Evolutionary conservation across 2,329 filamentous ascomycete genomes (phyloP).

Genomic region (Colletotrichum cuscutae): DNA sequence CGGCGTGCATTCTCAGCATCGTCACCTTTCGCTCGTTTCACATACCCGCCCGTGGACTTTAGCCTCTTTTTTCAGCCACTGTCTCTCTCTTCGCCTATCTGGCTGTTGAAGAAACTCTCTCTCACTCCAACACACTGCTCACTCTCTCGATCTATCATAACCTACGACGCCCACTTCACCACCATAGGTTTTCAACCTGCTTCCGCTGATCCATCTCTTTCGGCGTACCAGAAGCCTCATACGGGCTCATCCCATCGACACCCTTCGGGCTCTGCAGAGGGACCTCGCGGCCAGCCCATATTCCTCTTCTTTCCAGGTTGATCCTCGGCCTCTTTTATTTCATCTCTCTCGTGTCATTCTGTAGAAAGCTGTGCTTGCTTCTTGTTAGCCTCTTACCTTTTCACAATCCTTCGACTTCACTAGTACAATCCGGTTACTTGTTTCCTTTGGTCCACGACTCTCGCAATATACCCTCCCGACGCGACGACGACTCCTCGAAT

Average conservation of each 20-base stretch:
- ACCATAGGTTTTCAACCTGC: conserved; percentile 8
- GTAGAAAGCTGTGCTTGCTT: conserved; percentile 36
- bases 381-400: conserved; percentile 19
- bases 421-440: conserved; percentile 17
- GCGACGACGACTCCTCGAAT: conserved; percentile 31
- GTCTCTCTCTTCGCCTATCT: conserved; percentile 35
- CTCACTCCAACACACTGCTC: conserved; percentile 15
- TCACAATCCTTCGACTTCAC: conserved; percentile 9
- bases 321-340: conserved; percentile 62
- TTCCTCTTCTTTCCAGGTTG: conserved; percentile 66
- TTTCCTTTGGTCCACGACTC: conserved; percentile 35
- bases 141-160: conserved; percentile 31
- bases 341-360: conserved; percentile 34
- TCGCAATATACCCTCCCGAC: conserved; percentile 33
- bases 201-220: conserved; percentile 16
- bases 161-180: neutral
- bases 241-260: conserved; percentile 23
- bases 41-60: conserved; percentile 37
- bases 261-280: conserved; percentile 36
- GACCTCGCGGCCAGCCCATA: conserved; percentile 36
- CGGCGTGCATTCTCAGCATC: conserved; percentile 35
- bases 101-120: conserved; percentile 34
- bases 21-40: conserved; percentile 41
- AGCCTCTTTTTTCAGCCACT: conserved; percentile 37
- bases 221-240: conserved; percentile 12